Conservation (phyloP, 2,329 filamentous ascomycete species). For the Erysiphe pulchra region DNA sequence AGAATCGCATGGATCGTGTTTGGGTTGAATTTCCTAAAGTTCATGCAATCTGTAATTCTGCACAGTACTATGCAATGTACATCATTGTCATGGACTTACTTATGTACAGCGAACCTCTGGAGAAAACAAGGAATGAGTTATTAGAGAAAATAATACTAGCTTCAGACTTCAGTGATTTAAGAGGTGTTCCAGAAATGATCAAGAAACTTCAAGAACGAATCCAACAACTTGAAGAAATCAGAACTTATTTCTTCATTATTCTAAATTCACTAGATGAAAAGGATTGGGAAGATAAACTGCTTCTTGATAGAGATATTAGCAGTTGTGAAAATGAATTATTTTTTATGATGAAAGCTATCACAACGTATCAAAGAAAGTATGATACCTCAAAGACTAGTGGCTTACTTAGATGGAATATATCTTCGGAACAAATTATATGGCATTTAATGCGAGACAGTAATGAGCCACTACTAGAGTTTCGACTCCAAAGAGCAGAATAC, state of each 20-base stretch:
- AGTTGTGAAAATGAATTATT: constrained; percentile 91
- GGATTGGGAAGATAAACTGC: constrained; percentile 73
- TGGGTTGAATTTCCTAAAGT: constrained; percentile 93
- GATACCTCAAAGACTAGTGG: constrained; percentile 55
- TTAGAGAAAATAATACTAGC: constrained; percentile 97
- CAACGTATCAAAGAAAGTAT: constrained; percentile 71
- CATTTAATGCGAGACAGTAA: constrained; percentile 73
- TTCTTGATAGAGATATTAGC: constrained; percentile 72
- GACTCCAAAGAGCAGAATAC: constrained; percentile 74
- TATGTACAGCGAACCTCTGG: constrained; percentile 83
- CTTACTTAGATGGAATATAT: constrained; percentile 73
- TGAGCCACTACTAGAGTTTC: constrained; percentile 76
- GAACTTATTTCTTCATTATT: constrained; percentile 84
- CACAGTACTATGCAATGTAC: constrained; percentile 94
- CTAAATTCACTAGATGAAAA: constrained; percentile 63
- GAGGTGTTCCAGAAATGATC: constrained; percentile 82
- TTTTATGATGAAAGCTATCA: constrained; percentile 99
- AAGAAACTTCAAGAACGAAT: constrained; percentile 78
- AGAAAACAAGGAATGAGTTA: constrained; percentile 88
- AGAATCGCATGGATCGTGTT: constrained; percentile 79
- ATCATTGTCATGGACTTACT: constrained; percentile 91
- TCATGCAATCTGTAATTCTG: constrained; percentile 84
- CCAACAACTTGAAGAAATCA: constrained; percentile 83
- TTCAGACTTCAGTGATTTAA: constrained; percentile 91
- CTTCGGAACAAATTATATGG: constrained; percentile 91